phyloP scores from a whole-genome alignment of 2,329 filamentous ascomycete genomes.

The Trichoderma sp. region DNA sequence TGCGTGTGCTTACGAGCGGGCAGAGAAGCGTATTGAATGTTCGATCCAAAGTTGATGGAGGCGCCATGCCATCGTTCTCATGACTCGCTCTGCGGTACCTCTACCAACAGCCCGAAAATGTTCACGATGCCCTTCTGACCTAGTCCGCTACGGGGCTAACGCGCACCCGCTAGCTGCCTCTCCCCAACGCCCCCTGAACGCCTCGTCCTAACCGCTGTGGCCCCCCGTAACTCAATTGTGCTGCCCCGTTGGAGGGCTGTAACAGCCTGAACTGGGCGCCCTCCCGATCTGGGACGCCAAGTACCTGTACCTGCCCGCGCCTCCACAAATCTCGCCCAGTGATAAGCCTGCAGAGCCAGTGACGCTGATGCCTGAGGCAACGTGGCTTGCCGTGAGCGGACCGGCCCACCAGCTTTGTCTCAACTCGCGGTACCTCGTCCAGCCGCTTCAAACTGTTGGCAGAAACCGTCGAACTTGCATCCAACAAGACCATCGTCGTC shows the following conservation, averaged over 20 bases:
- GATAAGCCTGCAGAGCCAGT: not conserved
- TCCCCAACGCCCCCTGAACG: constrained; percentile 14
- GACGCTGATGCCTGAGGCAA: constrained; percentile 16
- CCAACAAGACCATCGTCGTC: constrained; percentile 1
- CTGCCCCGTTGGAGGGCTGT: not conserved
- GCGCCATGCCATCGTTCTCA: not conserved
- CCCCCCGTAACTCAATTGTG: constrained; percentile 13
- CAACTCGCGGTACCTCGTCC: constrained; percentile 15
- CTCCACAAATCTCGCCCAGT: not conserved
- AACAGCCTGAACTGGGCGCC: constrained; percentile 8
- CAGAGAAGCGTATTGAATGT: not conserved
- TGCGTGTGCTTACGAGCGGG: not conserved
- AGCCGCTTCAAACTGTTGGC: constrained; percentile 21
- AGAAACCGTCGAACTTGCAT: not conserved
- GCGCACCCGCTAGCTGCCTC: not conserved
- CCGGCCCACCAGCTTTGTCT: constrained; percentile 11
- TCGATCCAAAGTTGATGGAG: not conserved
- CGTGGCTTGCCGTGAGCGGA: constrained; percentile 16
- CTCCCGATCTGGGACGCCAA: constrained; percentile 5
- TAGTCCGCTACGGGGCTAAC: not conserved
- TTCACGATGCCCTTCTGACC: not conserved
- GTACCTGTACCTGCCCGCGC: constrained; percentile 3
- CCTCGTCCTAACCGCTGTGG: constrained; percentile 13
- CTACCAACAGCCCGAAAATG: not conserved
- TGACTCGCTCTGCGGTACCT: not conserved